These are phyloP conservation scores for Carallia brachiata DNA, from an alignment of 345 rosid species.

Conservation along the genomic window DNA sequence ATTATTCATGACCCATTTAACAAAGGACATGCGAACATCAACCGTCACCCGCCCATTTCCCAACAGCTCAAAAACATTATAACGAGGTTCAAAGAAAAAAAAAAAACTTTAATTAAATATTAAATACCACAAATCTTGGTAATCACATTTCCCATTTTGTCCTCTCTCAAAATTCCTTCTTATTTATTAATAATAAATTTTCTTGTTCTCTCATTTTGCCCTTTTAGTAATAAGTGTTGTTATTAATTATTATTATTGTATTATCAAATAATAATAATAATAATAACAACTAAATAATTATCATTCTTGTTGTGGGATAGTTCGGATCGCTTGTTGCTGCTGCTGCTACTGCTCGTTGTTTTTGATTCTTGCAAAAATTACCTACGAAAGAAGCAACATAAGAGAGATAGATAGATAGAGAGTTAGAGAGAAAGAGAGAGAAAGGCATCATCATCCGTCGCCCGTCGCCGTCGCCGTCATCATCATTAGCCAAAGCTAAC, in stretches of 20 bases:
- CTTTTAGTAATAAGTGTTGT: too few relatives aligned
- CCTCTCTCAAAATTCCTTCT: background rate
- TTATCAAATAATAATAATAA: too few relatives aligned
- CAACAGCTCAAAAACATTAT: too few relatives aligned
- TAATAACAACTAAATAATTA: background rate
- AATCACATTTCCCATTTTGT: background rate
- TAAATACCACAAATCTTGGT: background rate
- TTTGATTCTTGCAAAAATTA: too few relatives aligned
- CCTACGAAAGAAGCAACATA: background rate
- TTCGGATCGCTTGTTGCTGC: conserved; percentile 10
- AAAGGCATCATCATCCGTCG: conserved; percentile 21
- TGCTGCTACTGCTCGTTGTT: too few relatives aligned
- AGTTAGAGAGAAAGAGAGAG: conserved; percentile 19
- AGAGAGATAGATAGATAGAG: background rate
- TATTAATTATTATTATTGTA: too few relatives aligned
- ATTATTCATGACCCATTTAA: too few relatives aligned
- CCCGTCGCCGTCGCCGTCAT: conserved; percentile 27
- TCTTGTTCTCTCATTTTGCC: too few relatives aligned
- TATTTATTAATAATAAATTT: too few relatives aligned
- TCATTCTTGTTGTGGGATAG: background rate
- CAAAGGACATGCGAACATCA: too few relatives aligned
- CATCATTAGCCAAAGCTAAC: conserved; percentile 16
- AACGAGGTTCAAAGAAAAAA: too few relatives aligned
- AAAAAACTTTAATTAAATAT: background rate
- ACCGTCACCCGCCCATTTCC: too few relatives aligned